Conservation (phyloP, 73 alveolate species). For the Paramecium sexaurelia region DNA sequence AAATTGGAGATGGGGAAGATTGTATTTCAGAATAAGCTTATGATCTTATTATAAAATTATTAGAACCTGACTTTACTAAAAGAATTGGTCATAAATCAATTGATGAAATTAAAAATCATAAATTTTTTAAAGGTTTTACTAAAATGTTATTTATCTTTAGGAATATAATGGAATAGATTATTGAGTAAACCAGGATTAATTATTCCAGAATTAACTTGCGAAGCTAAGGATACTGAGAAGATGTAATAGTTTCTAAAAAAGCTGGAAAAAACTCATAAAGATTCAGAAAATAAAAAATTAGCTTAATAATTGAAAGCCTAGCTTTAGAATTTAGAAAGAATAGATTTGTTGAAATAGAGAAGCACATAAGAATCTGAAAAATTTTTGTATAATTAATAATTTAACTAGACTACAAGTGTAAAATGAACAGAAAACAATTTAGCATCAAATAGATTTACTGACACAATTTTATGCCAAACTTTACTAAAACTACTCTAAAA, state of each 20-base stretch:
- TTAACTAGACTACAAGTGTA: not conserved
- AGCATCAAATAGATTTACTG: not conserved
- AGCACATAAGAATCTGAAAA: slow-evolving; percentile 11
- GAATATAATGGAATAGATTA: slow-evolving; percentile 58
- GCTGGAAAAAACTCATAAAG: slow-evolving; percentile 1
- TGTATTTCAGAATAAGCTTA: slow-evolving; percentile 32
- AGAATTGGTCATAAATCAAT: slow-evolving; percentile 71
- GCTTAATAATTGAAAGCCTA: slow-evolving; percentile 41
- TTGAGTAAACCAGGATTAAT: slow-evolving; percentile 57
- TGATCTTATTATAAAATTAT: slow-evolving; percentile 61
- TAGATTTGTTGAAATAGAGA: slow-evolving; percentile 6
- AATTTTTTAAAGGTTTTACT: slow-evolving; percentile 51
- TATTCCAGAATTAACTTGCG: slow-evolving; percentile 29
- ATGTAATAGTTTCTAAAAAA: slow-evolving; percentile 7
- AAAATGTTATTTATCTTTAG: not conserved
- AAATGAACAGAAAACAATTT: not conserved
- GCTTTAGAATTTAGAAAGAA: slow-evolving; percentile 41
- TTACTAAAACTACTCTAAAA: not conserved
- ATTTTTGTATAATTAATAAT: not conserved
- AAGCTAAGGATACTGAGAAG: not conserved
- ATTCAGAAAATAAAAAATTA: not conserved
- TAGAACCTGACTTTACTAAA: slow-evolving; percentile 68
- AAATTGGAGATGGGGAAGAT: slow-evolving; percentile 68
- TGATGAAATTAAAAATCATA: slow-evolving; percentile 53
- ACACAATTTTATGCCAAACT: not conserved